These are phyloP conservation scores for Mycena polygramma DNA, from an alignment of 768 basidiomycete species.

Conservation along the genomic window DNA sequence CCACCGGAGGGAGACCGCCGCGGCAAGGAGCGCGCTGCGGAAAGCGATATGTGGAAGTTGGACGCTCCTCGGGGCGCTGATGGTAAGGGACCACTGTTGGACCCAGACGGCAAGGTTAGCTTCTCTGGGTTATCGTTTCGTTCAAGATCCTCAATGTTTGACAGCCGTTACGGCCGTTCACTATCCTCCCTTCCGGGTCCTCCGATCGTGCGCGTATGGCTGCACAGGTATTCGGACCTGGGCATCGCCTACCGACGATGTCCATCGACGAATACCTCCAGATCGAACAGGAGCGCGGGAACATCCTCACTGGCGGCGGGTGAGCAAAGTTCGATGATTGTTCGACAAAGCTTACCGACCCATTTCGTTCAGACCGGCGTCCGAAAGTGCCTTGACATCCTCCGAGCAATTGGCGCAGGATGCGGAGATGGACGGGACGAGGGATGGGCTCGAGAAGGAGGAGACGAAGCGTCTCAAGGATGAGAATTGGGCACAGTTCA, in stretches of 20 bases:
- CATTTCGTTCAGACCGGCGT: constrained; percentile 65
- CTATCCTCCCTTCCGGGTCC: constrained; percentile 83
- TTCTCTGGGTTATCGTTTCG: background rate
- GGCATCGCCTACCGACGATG: constrained; percentile 93
- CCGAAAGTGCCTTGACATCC: constrained; percentile 74
- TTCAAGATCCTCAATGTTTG: constrained; percentile 1
- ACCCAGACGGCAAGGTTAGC: constrained; percentile 82
- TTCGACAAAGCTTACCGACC: constrained; percentile 20
- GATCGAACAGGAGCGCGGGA: constrained; percentile 86
- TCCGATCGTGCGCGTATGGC: constrained; percentile 80
- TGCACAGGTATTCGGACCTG: constrained; percentile 86
- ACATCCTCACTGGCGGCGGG: constrained; percentile 91
- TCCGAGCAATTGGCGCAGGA: constrained; percentile 85
- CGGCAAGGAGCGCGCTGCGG: constrained; percentile 54
- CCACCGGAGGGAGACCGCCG: constrained; percentile 53
- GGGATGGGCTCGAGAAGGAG: constrained; percentile 71
- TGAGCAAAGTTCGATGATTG: constrained; percentile 51
- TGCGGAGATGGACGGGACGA: constrained; percentile 87
- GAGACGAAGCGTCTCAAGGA: constrained; percentile 88
- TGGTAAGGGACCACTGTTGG: constrained; percentile 75
- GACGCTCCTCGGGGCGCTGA: constrained; percentile 69
- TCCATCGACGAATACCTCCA: constrained; percentile 94
- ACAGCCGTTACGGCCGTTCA: constrained; percentile 92
- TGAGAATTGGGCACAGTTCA: constrained; percentile 92
- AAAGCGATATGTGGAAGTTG: constrained; percentile 79